Evolutionary conservation across 768 basidiomycete species (phyloP).

Genomic region (Suillus bovinus): DNA sequence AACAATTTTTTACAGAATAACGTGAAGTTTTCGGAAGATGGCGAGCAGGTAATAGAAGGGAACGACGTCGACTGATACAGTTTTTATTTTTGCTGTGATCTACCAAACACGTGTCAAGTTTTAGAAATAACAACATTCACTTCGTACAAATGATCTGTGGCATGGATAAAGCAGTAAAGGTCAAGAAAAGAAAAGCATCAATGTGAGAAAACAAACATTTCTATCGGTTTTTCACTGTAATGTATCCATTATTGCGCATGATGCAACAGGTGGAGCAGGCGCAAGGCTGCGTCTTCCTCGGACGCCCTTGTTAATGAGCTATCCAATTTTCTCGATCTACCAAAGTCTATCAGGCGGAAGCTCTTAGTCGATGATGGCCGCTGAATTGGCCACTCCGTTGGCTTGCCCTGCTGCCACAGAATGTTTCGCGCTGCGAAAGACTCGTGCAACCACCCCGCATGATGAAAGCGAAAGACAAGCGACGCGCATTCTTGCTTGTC

Average conservation of each 20-base stretch:
- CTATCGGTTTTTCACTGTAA: neutral
- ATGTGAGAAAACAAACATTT: neutral
- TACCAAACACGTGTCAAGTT: neutral
- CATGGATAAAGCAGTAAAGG: neutral
- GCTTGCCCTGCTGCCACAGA: slow-evolving; percentile 43
- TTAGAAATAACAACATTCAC: no score
- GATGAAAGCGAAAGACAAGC: slow-evolving; percentile 42
- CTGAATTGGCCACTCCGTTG: slow-evolving; percentile 27
- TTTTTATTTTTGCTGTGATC: neutral
- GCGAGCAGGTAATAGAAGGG: slow-evolving; percentile 68
- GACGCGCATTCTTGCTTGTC: slow-evolving; percentile 42
- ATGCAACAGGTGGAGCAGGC: neutral
- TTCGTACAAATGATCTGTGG: neutral
- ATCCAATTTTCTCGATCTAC: slow-evolving; percentile 30
- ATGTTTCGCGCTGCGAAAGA: slow-evolving; percentile 46
- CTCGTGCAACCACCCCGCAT: slow-evolving; percentile 38
- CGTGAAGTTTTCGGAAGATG: slow-evolving; percentile 78
- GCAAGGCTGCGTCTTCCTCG: neutral
- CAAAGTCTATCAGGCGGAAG: slow-evolving; percentile 55
- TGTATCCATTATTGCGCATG: neutral
- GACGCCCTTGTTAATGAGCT: neutral
- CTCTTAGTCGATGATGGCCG: slow-evolving; percentile 21
- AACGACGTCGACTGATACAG: slow-evolving; percentile 42
- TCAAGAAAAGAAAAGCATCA: neutral
- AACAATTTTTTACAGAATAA: slow-evolving; percentile 51